Evolutionary conservation across 257 asterid genomes (phyloP), one percentile per base, ranked within the genome.

Genomic region (Mentha longifolia): DNA sequence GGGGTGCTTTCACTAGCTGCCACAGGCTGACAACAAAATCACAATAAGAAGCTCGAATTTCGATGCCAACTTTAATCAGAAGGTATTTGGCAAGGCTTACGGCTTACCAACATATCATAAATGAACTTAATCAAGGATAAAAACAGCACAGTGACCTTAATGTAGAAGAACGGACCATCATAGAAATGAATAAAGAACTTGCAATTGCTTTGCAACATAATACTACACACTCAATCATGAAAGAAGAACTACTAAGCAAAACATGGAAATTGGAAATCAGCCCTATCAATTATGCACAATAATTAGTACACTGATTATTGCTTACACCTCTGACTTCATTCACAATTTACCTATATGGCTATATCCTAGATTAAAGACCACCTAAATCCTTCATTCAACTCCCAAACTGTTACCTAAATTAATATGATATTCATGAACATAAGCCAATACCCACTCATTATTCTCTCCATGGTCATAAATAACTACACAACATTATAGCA

Each of bases 21-120:
- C 78, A 84, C 89, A 81, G 96, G 81, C 99, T 95, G 96, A 75
- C 78, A 81, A 80, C 72, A 85, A 86, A 80, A 78, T 72, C 75
- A 78, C 64, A 71, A 39, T 33, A 78, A 28, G 51, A 60, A 80
- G 64, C 58, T 77, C 43, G 58, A 58, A 77, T 70, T 77, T 62
- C 70, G 74, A 71, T 14, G 55, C 61, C 50, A 67, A 77, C 65
- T 55, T 39, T 30, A 39, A 83, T 67, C 20, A 71, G 70, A 61
- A 74, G 19, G 49, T 50, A 54, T 65, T 54, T 25, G 49, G 55
- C 43, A 46, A 31, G 42, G 65, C 57, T 70, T 50, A 77, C 8
- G 8, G 39, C 39, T 33, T 33, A 33, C 58, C 73, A 60, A 57
- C 50, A 59, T 59, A 56, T 76, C 68, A 43, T 30, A 55, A 70